Percentiles rank a stretch among this genome's conserved stretches.
Evolutionary conservation across 768 basidiomycete species (phyloP).

Genomic region (Xerocomellus dryophilus): DNA sequence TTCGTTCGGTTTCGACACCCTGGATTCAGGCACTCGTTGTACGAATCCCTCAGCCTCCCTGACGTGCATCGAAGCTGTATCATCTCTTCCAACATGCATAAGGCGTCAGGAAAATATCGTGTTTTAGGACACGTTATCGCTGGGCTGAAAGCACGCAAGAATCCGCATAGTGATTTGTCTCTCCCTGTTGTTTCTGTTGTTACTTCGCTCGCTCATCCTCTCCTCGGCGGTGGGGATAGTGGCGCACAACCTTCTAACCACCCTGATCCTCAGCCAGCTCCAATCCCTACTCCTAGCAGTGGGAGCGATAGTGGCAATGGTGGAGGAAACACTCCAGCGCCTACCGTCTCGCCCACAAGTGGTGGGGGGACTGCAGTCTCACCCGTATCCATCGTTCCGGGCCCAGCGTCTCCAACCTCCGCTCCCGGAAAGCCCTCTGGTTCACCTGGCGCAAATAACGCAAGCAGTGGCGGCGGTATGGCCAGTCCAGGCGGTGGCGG

Average conservation of each 20-base stretch:
- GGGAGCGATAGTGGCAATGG: neutral
- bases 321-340: neutral
- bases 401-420: neutral
- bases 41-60: neutral
- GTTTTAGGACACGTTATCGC: constrained; percentile 7
- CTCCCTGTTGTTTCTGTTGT: constrained; percentile 32
- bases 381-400: neutral
- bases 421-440: neutral
- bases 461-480: neutral
- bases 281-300: neutral
- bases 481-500: neutral
- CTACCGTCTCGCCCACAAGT: neutral
- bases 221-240: constrained; percentile 27
- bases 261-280: constrained; percentile 1
- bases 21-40: neutral
- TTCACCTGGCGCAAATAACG: neutral
- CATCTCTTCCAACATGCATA: constrained; percentile 15
- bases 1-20: constrained; percentile 17
- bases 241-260: constrained; percentile 1
- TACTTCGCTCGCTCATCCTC: constrained; percentile 34
- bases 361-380: neutral
- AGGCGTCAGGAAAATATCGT: constrained; percentile 8
- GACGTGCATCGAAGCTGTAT: constrained; percentile 5
- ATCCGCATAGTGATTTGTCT: constrained; percentile 39
- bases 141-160: constrained; percentile 33